Conservation (phyloP, 1,284 basidiomycete genomes). For the Vanrija sp. region DNA sequence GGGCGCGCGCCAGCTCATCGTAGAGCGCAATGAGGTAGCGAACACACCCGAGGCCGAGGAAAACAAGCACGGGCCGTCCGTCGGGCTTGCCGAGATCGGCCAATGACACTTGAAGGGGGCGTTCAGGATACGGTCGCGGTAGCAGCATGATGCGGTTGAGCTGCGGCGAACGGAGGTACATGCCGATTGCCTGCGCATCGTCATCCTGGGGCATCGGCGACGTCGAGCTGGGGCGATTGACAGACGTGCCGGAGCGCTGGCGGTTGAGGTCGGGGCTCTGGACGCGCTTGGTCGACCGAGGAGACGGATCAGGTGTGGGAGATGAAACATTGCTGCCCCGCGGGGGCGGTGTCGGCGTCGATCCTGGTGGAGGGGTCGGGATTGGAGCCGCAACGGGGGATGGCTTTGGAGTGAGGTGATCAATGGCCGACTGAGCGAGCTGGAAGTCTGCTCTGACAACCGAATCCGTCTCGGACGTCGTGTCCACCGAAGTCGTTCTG, state of each 20-base stretch:
- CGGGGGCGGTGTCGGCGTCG: background rate
- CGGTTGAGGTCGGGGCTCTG: conserved; percentile 2
- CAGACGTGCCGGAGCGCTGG: conserved; percentile 7
- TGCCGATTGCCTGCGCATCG: conserved; percentile 34
- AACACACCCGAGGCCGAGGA: conserved; percentile 89
- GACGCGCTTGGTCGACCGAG: background rate
- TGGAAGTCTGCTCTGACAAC: conserved; percentile 15
- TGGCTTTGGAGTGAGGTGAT: conserved; percentile 11
- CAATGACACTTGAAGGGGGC: conserved; percentile 83
- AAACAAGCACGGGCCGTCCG: conserved; percentile 83
- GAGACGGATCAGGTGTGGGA: conserved; percentile 8
- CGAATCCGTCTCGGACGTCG: conserved; percentile 12
- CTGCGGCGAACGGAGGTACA: conserved; percentile 73
- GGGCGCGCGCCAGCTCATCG: conserved; percentile 87
- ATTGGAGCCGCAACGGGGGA: background rate
- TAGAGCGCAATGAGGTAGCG: conserved; percentile 90
- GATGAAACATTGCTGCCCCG: conserved; percentile 3
- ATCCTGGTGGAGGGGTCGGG: background rate
- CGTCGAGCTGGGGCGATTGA: conserved; percentile 7
- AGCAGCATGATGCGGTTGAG: conserved; percentile 78
- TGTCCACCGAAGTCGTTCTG: background rate
- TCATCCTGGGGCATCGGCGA: conserved; percentile 11
- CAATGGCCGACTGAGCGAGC: conserved; percentile 15
- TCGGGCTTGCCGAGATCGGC: conserved; percentile 80
- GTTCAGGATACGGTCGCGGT: conserved; percentile 57